phyloP scores from a whole-genome alignment of 805 yeast genomes.

The Lipomyces sp. region DNA sequence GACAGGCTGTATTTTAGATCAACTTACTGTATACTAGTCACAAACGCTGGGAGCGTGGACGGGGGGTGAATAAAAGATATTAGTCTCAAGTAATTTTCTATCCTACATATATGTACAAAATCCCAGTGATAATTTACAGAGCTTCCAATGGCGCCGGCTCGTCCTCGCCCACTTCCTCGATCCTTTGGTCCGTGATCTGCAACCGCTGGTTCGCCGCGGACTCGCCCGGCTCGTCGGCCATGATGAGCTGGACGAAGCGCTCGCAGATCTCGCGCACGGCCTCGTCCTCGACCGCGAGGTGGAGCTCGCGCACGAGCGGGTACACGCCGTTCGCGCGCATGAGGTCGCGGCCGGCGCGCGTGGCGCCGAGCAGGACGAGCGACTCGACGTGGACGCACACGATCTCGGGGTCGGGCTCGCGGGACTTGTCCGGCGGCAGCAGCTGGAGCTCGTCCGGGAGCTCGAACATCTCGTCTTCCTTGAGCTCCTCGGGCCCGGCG shows the following conservation, averaged over 20 bases:
- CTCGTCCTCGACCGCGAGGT: constrained; percentile 39
- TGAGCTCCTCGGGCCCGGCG: constrained; percentile 69
- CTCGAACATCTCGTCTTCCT: constrained; percentile 80
- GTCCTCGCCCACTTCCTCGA: constrained; percentile 40
- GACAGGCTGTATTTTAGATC: constrained; percentile 4
- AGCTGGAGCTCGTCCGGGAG: constrained; percentile 87
- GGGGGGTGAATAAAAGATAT: no score
- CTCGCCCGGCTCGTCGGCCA: constrained; percentile 56
- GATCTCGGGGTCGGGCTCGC: constrained; percentile 69
- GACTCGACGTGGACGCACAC: constrained; percentile 72
- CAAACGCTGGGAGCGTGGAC: no score
- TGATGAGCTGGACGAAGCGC: constrained; percentile 79
- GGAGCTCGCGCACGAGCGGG: constrained; percentile 81
- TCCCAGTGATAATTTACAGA: not conserved
- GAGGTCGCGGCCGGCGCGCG: constrained; percentile 66
- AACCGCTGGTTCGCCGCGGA: constrained; percentile 48
- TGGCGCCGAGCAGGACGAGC: constrained; percentile 72
- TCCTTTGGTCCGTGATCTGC: constrained; percentile 46
- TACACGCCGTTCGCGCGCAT: constrained; percentile 81
- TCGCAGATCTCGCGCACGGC: constrained; percentile 69
- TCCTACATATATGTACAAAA: no score
- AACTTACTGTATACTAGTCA: no score
- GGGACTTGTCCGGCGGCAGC: constrained; percentile 65
- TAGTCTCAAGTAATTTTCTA: no score
- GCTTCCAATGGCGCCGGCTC: constrained; percentile 18